Conservation (phyloP, 768 basidiomycete species). For the Agrocybe chaxingu region DNA sequence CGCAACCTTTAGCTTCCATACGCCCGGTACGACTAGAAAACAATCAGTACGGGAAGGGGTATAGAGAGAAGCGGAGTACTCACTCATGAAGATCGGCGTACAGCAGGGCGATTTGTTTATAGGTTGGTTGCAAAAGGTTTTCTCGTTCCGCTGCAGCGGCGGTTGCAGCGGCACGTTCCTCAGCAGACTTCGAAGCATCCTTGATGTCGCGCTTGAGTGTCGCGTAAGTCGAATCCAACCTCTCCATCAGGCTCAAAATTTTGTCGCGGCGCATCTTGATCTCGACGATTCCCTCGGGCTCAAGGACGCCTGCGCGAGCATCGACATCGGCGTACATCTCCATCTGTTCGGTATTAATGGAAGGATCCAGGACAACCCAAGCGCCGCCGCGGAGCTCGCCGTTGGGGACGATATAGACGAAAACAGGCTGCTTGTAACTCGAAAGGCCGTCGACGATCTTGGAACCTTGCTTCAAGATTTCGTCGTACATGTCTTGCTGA, state of each 20-base stretch:
- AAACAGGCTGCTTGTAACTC: conserved; percentile 95
- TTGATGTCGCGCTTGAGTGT: conserved; percentile 77
- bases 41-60: conserved; percentile 6
- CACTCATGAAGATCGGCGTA: conserved; percentile 98
- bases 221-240: conserved; percentile 83
- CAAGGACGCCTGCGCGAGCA: conserved; percentile 92
- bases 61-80: conserved; percentile 26
- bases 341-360: conserved; percentile 96
- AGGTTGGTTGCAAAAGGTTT: conserved; percentile 78
- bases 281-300: conserved; percentile 96
- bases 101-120: conserved; percentile 89
- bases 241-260: conserved; percentile 86
- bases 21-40: conserved; percentile 77
- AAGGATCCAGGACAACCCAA: conserved; percentile 98
- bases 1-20: conserved; percentile 98
- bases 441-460: conserved; percentile 99
- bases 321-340: conserved; percentile 99
- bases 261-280: conserved; percentile 98
- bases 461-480: conserved; percentile 93
- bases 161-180: conserved; percentile 70
- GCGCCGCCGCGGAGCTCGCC: conserved; percentile 98
- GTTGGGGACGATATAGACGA: conserved; percentile 97
- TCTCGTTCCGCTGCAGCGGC: conserved; percentile 75
- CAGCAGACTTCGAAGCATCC: conserved; percentile 65
- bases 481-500: conserved; percentile 99